phyloP scores from a whole-genome alignment of 2,329 filamentous ascomycete genomes.

The Tolypocladium endophyticum region DNA sequence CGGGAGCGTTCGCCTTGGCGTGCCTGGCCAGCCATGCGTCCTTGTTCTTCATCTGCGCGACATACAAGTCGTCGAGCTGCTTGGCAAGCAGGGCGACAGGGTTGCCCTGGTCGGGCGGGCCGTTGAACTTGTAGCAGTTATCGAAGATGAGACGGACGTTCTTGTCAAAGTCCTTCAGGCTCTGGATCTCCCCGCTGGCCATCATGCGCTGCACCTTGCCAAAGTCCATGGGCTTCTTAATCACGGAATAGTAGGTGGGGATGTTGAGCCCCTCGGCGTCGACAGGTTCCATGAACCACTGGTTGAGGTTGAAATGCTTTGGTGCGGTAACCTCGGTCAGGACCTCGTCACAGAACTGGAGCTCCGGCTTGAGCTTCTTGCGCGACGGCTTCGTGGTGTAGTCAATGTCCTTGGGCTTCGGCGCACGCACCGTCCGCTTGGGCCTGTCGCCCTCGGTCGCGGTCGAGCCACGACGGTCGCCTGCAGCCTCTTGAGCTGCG shows the following conservation, averaged over 20 bases:
- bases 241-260: slow-evolving; percentile 81
- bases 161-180: slow-evolving; percentile 72
- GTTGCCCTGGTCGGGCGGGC: slow-evolving; percentile 45
- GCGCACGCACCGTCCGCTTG: slow-evolving; percentile 87
- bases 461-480: slow-evolving; percentile 56
- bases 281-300: slow-evolving; percentile 72
- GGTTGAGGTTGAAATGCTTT: slow-evolving; percentile 58
- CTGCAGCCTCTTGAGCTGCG: slow-evolving; percentile 9
- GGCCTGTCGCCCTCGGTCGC: slow-evolving; percentile 68
- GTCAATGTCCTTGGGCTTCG: slow-evolving; percentile 82
- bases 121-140: slow-evolving; percentile 90
- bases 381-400: slow-evolving; percentile 68
- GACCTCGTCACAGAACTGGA: slow-evolving; percentile 81
- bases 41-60: slow-evolving; percentile 66
- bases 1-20: slow-evolving; percentile 42
- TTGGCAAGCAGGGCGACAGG: slow-evolving; percentile 63
- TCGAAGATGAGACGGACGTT: slow-evolving; percentile 75
- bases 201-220: slow-evolving; percentile 72
- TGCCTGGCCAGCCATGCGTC: slow-evolving; percentile 71
- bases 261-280: slow-evolving; percentile 92
- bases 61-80: slow-evolving; percentile 64
- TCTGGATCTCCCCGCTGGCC: slow-evolving; percentile 67
- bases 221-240: slow-evolving; percentile 96
- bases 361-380: slow-evolving; percentile 80
- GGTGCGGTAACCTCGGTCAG: slow-evolving; percentile 66